Evolutionary conservation across 176 grass and related monocot species (phyloP).

Genomic region (Eragrostis curvula): DNA sequence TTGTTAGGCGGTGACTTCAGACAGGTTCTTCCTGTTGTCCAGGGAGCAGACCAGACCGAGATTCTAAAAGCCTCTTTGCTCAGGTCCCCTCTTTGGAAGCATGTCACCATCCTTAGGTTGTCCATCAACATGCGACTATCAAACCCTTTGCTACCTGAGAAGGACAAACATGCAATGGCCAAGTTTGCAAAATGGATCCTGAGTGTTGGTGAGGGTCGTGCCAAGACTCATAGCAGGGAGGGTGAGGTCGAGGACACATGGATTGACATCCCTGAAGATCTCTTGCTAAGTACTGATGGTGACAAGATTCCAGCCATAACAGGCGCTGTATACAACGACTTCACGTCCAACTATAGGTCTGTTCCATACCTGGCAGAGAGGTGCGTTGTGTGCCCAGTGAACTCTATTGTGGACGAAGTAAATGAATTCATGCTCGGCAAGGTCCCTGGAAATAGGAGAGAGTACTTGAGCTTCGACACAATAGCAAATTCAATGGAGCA

Average conservation of each 20-base stretch:
- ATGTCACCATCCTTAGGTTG: neutral
- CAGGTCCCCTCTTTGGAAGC: neutral
- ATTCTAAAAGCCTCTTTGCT: neutral
- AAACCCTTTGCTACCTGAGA: neutral
- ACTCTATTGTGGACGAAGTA: neutral
- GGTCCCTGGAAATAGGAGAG: neutral
- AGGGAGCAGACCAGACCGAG: neutral
- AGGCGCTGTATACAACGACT: neutral
- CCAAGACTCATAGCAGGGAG: neutral
- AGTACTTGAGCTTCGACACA: constrained; percentile 1
- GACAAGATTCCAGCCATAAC: neutral
- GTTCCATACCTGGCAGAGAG: neutral
- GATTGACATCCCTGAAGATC: constrained; percentile 4
- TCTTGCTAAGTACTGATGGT: neutral
- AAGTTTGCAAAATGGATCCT: constrained; percentile 17
- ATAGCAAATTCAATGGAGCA: neutral
- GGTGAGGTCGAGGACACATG: neutral
- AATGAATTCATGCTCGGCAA: neutral
- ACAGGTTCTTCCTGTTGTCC: neutral
- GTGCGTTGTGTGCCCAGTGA: neutral
- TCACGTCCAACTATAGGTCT: neutral
- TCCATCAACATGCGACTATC: neutral
- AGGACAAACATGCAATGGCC: neutral
- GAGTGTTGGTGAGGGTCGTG: neutral
- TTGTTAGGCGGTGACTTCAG: neutral